A percentile compares a stretch with the other conserved stretches of the same genome.
phyloP scores from a whole-genome alignment of 805 yeast genomes.

The Metschnikowia borealis region DNA sequence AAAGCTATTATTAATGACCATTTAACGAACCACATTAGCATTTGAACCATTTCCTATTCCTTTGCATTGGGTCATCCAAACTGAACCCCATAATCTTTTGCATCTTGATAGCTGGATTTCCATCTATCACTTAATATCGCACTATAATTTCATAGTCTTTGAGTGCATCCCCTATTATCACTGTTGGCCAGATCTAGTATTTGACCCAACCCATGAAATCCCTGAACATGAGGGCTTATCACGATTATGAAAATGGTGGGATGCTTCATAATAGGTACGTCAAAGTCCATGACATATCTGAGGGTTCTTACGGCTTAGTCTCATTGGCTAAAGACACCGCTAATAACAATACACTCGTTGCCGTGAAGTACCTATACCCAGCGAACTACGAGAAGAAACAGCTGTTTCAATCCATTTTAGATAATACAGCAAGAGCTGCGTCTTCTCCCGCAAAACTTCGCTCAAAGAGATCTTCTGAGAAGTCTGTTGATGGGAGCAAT shows the following conservation, averaged over 20 bases:
- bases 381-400: slow-evolving; percentile 35
- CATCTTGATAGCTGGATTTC: background rate
- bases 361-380: slow-evolving; percentile 79
- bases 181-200: background rate
- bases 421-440: slow-evolving; percentile 23
- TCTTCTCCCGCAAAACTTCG: slow-evolving; percentile 36
- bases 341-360: slow-evolving; percentile 52
- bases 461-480: slow-evolving; percentile 14
- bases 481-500: slow-evolving; percentile 21
- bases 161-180: background rate
- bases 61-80: slow-evolving; percentile 2
- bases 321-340: slow-evolving; percentile 75
- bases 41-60: slow-evolving; percentile 1
- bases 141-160: background rate
- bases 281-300: slow-evolving; percentile 72
- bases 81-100: background rate
- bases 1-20: slow-evolving; percentile 4
- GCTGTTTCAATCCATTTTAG: slow-evolving; percentile 16
- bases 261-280: slow-evolving; percentile 61
- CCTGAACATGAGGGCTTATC: slow-evolving; percentile 36
- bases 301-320: slow-evolving; percentile 92
- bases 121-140: background rate
- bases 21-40: slow-evolving; percentile 3
- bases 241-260: slow-evolving; percentile 34
- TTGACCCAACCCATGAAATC: background rate